Evolutionary conservation across 2,329 filamentous ascomycete species (phyloP).

Genomic region (Botrytis hyacinthi): DNA sequence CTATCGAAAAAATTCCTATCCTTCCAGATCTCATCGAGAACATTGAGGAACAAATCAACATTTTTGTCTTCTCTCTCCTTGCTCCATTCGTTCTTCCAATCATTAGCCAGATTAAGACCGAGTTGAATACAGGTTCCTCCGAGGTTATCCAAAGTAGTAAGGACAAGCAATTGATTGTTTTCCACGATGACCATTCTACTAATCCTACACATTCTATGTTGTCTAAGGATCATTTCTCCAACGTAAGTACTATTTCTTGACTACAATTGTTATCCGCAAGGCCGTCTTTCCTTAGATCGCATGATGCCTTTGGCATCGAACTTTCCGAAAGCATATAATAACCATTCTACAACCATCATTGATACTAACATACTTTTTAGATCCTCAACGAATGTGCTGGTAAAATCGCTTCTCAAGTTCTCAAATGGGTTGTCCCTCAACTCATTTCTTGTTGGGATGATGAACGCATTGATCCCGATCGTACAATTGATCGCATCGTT

Average conservation of each 20-base stretch:
- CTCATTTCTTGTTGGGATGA: slow-evolving; percentile 87
- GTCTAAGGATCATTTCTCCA: slow-evolving; percentile 85
- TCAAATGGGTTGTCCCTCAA: slow-evolving; percentile 86
- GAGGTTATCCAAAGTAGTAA: slow-evolving; percentile 85
- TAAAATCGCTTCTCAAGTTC: slow-evolving; percentile 72
- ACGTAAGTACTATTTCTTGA: slow-evolving; percentile 26
- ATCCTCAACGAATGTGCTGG: slow-evolving; percentile 87
- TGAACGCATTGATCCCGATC: slow-evolving; percentile 64
- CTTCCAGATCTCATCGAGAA: slow-evolving; percentile 83
- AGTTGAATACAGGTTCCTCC: slow-evolving; percentile 79
- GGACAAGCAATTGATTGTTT: slow-evolving; percentile 83
- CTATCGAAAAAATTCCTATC: slow-evolving; percentile 82
- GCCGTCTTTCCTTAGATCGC: neutral
- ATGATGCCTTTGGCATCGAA: neutral
- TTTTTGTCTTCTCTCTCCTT: slow-evolving; percentile 89
- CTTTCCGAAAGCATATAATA: too few relatives aligned
- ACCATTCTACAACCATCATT: too few relatives aligned
- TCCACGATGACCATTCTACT: slow-evolving; percentile 70
- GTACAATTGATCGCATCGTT: slow-evolving; percentile 73
- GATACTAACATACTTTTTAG: slow-evolving; percentile 20
- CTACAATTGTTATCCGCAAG: neutral
- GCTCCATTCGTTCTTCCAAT: slow-evolving; percentile 86
- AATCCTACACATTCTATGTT: slow-evolving; percentile 95
- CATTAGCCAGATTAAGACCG: slow-evolving; percentile 80
- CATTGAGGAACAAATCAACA: slow-evolving; percentile 79